Conservation (phyloP, 208 protist species). For the Wallacemonas sp. region DNA sequence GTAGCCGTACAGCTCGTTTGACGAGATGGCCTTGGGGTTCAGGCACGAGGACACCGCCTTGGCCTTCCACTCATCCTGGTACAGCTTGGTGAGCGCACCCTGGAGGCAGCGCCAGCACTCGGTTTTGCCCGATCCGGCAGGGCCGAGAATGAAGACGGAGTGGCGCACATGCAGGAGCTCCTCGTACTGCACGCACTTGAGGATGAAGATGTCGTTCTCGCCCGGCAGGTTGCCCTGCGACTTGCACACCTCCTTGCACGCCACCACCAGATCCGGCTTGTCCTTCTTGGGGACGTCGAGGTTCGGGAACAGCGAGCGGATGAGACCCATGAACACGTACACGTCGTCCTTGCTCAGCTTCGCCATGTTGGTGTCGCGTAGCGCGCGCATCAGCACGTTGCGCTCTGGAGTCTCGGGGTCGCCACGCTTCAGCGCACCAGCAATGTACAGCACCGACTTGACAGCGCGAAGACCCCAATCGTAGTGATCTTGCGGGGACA, state of each 20-base stretch:
- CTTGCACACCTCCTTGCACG: conserved; percentile 91
- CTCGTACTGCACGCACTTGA: conserved; percentile 98
- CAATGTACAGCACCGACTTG: conserved; percentile 98
- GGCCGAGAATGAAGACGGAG: conserved; percentile 98
- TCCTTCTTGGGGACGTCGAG: conserved; percentile 95
- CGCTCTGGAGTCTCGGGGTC: conserved; percentile 95
- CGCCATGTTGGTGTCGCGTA: conserved; percentile 98
- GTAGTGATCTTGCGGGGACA: conserved; percentile 98
- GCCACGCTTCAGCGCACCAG: conserved; percentile 95
- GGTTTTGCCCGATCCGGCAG: conserved; percentile 96
- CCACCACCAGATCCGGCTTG: conserved; percentile 91
- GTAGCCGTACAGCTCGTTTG: conserved; percentile 98
- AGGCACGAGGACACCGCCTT: conserved; percentile 91
- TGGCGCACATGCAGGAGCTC: conserved; percentile 98
- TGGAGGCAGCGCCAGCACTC: conserved; percentile 96
- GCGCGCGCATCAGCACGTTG: conserved; percentile 96
- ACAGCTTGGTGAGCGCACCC: conserved; percentile 89
- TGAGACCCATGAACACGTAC: conserved; percentile 97
- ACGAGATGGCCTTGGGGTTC: conserved; percentile 98
- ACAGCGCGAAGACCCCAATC: conserved; percentile 99
- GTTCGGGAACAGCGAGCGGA: conserved; percentile 97
- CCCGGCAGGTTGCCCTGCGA: conserved; percentile 92
- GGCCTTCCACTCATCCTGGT: conserved; percentile 92
- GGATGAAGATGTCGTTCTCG: conserved; percentile 98
- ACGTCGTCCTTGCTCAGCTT: conserved; percentile 98